Evolutionary conservation across 345 rosid species (phyloP), one percentile per base, ranked within the genome.

Genomic region (Pistacia integerrima): DNA sequence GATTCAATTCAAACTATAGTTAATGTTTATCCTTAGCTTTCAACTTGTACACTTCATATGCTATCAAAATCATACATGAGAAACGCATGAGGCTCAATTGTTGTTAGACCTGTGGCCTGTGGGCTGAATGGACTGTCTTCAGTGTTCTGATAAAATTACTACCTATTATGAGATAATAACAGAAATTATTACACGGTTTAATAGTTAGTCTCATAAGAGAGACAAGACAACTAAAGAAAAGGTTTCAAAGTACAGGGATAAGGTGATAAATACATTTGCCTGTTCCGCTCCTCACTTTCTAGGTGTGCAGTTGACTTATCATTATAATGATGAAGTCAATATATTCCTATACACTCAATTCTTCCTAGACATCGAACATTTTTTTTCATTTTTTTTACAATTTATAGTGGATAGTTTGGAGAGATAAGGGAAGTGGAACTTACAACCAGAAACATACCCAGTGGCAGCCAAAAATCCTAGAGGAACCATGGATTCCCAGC

Each of bases 391-490:
- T 12, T 61, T 52, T 25, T 41, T 41, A 56, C 56, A 54, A 57
- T 8, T 44, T 38, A 38, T 4, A 58, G 12, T 13, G 22, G 56
- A 59, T 72, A 38, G 7, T 59, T 56, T 11, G 13, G 22, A 67
- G 66, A 49, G 16, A 35, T 18, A 46, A 22, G 55, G 36, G 16
- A 25, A 73, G 33, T 14, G 61, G 46, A 8, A 8, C 52, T 67
- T 62, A 65, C 52, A 60, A 65, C 48, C 38, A 74, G 72, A 20
- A 59, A 78, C 85, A 9, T 79, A 87, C 91, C 93, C 91, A 6
- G 90, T 80, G 62, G 88, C 90, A 65, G 91, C 93, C 74, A 86
- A 80, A 83, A 87, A 85, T 75, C 91, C 93, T 35, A 87, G 87
- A 35, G 88, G 85, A 76, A 89, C 85, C 91, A 87, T 87, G 75